These are phyloP conservation scores for Fomitopsis serialis DNA, from an alignment of 768 basidiomycete genomes.

Conservation along the genomic window DNA sequence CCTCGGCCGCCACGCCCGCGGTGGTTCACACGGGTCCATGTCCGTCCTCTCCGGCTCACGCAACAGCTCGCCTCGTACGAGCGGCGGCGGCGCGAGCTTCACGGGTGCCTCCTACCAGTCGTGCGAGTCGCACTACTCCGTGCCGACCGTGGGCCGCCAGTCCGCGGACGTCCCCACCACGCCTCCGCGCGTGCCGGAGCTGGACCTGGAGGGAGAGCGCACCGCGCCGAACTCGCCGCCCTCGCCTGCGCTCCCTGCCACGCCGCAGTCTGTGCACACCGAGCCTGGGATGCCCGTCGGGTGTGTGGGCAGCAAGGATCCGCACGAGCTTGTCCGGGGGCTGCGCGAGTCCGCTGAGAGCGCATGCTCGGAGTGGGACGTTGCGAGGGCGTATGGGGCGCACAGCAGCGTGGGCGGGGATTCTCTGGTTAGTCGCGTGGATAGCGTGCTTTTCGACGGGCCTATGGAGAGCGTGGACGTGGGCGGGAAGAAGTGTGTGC, in stretches of 20 bases:
- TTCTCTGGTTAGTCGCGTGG: background rate
- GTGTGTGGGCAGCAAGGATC: background rate
- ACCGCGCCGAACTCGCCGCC: background rate
- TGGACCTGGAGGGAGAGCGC: background rate
- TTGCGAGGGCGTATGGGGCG: constrained; percentile 17
- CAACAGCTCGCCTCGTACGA: constrained; percentile 6
- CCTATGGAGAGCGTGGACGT: constrained; percentile 14
- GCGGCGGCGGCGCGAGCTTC: constrained; percentile 19
- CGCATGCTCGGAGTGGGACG: constrained; percentile 16
- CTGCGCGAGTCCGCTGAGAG: background rate
- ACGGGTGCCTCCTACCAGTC: constrained; percentile 22
- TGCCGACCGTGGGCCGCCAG: constrained; percentile 8
- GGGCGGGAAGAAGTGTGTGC: constrained; percentile 17
- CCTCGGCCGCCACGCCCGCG: background rate
- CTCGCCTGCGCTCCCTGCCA: background rate
- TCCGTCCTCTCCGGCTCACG: background rate
- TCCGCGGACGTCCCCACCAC: background rate
- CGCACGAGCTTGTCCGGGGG: constrained; percentile 1
- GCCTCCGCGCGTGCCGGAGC: background rate
- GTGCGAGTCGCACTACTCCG: constrained; percentile 24
- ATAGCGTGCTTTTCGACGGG: background rate
- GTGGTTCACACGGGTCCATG: background rate
- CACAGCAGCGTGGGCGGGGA: constrained; percentile 4
- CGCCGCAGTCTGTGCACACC: background rate
- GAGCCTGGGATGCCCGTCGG: background rate